These are phyloP conservation scores for Malassezia pachydermatis DNA, from an alignment of 1,284 basidiomycete genomes.

Conservation along the genomic window DNA sequence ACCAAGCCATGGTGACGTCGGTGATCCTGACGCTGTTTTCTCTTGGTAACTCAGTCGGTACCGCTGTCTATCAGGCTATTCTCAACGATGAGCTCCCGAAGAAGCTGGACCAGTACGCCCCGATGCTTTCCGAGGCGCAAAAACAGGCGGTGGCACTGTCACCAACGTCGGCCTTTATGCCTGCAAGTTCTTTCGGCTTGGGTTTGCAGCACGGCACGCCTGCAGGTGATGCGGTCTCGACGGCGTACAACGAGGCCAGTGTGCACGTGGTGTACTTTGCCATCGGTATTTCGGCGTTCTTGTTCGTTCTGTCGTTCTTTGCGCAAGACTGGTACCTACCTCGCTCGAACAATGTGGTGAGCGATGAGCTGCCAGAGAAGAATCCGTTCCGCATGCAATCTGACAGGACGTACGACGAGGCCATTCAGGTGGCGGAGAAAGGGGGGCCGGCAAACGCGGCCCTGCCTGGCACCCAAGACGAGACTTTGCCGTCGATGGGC, in stretches of 20 bases:
- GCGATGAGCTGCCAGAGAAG: constrained; percentile 38
- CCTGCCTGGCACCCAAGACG: too few species aligned
- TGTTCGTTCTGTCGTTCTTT: constrained; percentile 28
- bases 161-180: constrained; percentile 13
- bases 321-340: constrained; percentile 34
- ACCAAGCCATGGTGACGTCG: constrained; percentile 46
- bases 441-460: too few species aligned
- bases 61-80: constrained; percentile 34
- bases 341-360: constrained; percentile 42
- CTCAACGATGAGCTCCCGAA: constrained; percentile 22
- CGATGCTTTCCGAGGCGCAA: constrained; percentile 2
- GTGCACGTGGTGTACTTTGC: constrained; percentile 33
- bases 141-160: too few species aligned
- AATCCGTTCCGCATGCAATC: neutral
- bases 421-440: neutral
- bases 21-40: constrained; percentile 41
- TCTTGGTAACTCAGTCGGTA: constrained; percentile 40
- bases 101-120: constrained; percentile 22
- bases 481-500: too few species aligned
- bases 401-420: constrained; percentile 6
- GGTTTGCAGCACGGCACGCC: constrained; percentile 28
- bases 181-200: constrained; percentile 6
- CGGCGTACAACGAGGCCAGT: constrained; percentile 37
- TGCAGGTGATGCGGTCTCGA: constrained; percentile 23
- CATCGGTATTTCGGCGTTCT: constrained; percentile 31